phyloP scores from a whole-genome alignment of 495 filamentous ascomycete species.

The Corynascus novoguineensis region DNA sequence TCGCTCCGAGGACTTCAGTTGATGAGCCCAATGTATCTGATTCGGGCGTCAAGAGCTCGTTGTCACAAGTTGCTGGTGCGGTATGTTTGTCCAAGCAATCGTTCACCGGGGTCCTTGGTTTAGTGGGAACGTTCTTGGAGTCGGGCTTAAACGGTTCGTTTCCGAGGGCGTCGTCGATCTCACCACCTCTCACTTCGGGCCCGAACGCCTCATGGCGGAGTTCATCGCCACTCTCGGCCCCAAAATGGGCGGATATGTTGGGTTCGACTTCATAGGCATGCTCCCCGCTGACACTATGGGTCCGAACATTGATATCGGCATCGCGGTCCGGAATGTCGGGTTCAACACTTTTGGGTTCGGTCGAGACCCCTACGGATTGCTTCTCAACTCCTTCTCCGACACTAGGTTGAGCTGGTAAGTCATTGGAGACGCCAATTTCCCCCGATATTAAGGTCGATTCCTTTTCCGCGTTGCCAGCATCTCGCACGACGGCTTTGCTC shows the following conservation, averaged over 20 bases:
- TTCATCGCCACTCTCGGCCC: neutral
- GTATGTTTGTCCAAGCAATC: neutral
- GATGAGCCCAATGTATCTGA: neutral
- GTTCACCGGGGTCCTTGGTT: neutral
- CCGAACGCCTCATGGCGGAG: too few relatives aligned
- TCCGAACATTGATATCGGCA: neutral
- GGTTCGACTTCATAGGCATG: neutral
- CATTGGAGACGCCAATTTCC: neutral
- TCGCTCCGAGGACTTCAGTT: neutral
- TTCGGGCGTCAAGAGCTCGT: neutral
- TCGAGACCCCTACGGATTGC: neutral
- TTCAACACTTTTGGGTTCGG: neutral
- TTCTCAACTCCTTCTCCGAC: neutral
- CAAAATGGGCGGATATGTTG: neutral
- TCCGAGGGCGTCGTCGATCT: neutral
- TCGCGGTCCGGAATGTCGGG: neutral
- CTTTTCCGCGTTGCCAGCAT: neutral
- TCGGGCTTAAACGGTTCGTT: neutral
- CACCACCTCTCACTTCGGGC: too few relatives aligned
- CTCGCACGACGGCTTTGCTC: neutral
- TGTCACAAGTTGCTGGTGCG: slow-evolving; percentile 8
- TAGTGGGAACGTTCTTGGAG: neutral
- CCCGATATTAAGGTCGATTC: neutral
- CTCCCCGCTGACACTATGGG: neutral
- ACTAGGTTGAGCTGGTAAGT: neutral